Evolutionary conservation across 495 filamentous ascomycete genomes (phyloP).

Genomic region (Podospora pseudopauciseta): DNA sequence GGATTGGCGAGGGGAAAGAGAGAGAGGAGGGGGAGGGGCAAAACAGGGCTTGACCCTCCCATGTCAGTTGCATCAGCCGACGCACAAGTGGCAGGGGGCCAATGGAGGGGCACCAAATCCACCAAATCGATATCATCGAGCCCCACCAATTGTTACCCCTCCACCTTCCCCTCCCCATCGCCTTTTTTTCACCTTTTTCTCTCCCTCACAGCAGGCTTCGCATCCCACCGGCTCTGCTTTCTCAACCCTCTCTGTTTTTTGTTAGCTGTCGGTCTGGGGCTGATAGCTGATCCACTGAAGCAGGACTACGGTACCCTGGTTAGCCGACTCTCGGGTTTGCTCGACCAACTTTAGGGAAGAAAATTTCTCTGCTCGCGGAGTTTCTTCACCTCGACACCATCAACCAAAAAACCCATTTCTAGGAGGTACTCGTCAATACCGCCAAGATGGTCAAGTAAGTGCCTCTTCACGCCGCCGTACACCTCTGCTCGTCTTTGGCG

Average conservation of each 20-base stretch:
- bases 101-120: slow-evolving; percentile 26
- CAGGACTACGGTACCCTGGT: slow-evolving; percentile 26
- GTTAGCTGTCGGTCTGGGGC: slow-evolving; percentile 29
- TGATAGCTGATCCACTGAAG: slow-evolving; percentile 28
- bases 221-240: slow-evolving; percentile 13
- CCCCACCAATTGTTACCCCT: slow-evolving; percentile 35
- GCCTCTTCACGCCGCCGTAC: not conserved
- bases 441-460: slow-evolving; percentile 99
- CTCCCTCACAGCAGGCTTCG: slow-evolving; percentile 24
- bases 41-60: slow-evolving; percentile 38
- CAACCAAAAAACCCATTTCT: slow-evolving; percentile 26
- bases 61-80: slow-evolving; percentile 29
- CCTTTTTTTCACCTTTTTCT: slow-evolving; percentile 28
- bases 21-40: slow-evolving; percentile 28
- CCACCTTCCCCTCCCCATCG: slow-evolving; percentile 24
- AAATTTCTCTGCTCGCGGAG: slow-evolving; percentile 30
- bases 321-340: slow-evolving; percentile 18
- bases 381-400: slow-evolving; percentile 25
- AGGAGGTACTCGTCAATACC: slow-evolving; percentile 54
- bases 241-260: slow-evolving; percentile 21
- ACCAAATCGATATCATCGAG: slow-evolving; percentile 21
- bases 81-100: slow-evolving; percentile 26
- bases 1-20: slow-evolving; percentile 5
- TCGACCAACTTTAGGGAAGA: slow-evolving; percentile 23
- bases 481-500: slow-evolving; percentile 5